These are phyloP conservation scores for Podospora conica DNA, from an alignment of 495 filamentous ascomycete species.

Conservation along the genomic window DNA sequence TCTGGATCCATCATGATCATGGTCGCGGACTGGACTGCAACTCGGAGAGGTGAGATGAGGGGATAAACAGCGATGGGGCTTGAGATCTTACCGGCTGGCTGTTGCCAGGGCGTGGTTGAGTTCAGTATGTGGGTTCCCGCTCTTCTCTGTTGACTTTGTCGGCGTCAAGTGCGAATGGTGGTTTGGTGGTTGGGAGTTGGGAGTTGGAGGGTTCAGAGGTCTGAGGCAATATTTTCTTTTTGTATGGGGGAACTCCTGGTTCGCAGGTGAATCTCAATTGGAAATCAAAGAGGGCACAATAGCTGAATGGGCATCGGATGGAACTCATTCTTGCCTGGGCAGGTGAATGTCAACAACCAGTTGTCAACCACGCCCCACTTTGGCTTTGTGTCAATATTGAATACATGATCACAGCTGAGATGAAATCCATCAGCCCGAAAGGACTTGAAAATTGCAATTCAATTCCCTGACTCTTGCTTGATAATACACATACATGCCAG, in stretches of 20 bases:
- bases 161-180: background rate
- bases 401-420: too few species aligned
- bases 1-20: background rate
- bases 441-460: too few species aligned
- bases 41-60: background rate
- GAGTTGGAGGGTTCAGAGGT: background rate
- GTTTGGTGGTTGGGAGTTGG: background rate
- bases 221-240: too few species aligned
- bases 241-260: background rate
- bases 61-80: background rate
- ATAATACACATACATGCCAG: too few species aligned
- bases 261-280: background rate
- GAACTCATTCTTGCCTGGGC: background rate
- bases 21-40: too few species aligned
- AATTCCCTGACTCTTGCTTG: too few species aligned
- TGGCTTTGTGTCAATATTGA: too few species aligned
- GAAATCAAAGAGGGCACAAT: too few species aligned
- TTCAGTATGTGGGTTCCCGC: background rate
- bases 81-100: background rate
- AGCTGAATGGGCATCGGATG: too few species aligned
- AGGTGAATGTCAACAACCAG: background rate
- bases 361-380: background rate
- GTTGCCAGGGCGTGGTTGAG: background rate
- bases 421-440: too few species aligned
- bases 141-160: background rate